Evolutionary conservation across 768 basidiomycete species (phyloP).

Genomic region (Termitomyces sp.): DNA sequence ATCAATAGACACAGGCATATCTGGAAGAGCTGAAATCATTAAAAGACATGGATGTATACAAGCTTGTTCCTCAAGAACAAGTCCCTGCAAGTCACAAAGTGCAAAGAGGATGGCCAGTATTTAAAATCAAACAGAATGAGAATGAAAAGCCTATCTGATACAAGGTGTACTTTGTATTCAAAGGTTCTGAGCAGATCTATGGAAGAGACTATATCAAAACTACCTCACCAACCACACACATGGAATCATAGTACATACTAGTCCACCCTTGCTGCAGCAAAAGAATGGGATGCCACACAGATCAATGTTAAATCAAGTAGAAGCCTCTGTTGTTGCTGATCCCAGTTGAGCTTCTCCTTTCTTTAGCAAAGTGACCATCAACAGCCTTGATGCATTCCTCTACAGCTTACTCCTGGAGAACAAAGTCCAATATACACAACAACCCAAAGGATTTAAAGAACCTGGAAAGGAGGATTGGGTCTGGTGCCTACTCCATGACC

Average conservation of each 20-base stretch:
- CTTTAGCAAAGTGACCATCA: too few relatives aligned
- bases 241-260: too few relatives aligned
- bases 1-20: constrained; percentile 15
- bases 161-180: constrained; percentile 32
- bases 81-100: neutral
- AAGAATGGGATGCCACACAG: too few relatives aligned
- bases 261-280: too few relatives aligned
- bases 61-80: constrained; percentile 16
- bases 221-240: too few relatives aligned
- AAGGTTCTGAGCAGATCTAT: constrained; percentile 32
- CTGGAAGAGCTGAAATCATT: constrained; percentile 18
- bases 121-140: constrained; percentile 15
- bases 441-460: constrained; percentile 28
- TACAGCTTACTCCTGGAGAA: too few relatives aligned
- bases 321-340: too few relatives aligned
- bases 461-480: constrained; percentile 19
- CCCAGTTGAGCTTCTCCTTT: too few relatives aligned
- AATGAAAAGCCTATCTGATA: constrained; percentile 21
- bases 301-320: too few relatives aligned
- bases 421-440: constrained; percentile 6
- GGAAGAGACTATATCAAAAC: too few relatives aligned
- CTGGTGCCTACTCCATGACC: constrained; percentile 18
- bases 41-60: constrained; percentile 18
- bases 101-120: constrained; percentile 18
- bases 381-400: too few relatives aligned